phyloP scores from a whole-genome alignment of 352 stramenopile genomes.

The Globisporangium mamillatum region DNA sequence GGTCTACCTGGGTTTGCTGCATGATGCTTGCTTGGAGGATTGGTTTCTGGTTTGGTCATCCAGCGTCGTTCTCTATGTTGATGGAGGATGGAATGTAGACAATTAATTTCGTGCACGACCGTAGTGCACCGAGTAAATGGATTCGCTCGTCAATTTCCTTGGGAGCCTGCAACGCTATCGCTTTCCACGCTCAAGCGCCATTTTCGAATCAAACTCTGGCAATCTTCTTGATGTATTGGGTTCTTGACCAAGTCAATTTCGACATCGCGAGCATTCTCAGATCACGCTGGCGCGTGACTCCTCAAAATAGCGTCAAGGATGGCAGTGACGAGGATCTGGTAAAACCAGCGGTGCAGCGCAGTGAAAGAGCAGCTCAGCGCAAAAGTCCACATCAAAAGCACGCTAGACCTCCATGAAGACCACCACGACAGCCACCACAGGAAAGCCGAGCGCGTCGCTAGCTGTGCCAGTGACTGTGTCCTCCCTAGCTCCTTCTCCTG shows the following conservation, averaged over 20 bases:
- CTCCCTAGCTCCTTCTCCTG: not conserved
- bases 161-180: too few relatives aligned
- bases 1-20: not conserved
- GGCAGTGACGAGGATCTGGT: too few relatives aligned
- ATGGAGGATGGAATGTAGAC: not conserved
- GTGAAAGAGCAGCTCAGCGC: too few relatives aligned
- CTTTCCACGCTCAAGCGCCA: too few relatives aligned
- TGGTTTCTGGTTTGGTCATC: not conserved
- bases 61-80: not conserved
- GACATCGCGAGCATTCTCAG: too few relatives aligned
- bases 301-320: not conserved
- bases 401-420: conserved; percentile 9
- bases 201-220: not conserved
- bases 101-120: not conserved
- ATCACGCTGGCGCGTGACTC: too few relatives aligned
- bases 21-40: not conserved
- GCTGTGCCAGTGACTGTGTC: not conserved
- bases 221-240: not conserved
- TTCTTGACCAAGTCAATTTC: not conserved
- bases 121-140: not conserved
- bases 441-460: not conserved
- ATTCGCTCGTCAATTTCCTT: too few relatives aligned
- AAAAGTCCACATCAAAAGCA: not conserved
- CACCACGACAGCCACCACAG: not conserved
- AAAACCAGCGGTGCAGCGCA: too few relatives aligned